These are phyloP conservation scores for Beta corolliflora DNA, from an alignment of 179 eudicot genomes.

Conservation along the genomic window DNA sequence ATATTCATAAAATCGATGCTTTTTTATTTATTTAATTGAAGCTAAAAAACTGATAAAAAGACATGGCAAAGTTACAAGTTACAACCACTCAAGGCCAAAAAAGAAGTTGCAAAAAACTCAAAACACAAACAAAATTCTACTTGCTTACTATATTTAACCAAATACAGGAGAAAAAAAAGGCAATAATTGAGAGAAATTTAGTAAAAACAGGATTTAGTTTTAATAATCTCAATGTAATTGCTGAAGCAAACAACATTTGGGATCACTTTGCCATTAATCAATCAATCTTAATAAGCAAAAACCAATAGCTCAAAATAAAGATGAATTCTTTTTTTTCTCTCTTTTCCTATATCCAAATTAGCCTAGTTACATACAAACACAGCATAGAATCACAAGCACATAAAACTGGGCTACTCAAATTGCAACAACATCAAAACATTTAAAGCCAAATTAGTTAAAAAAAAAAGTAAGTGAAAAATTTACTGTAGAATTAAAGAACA, in stretches of 20 bases:
- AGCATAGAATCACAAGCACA: constrained; percentile 12
- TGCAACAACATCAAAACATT: constrained; percentile 1
- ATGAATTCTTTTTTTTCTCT: too few relatives aligned
- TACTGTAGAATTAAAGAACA: neutral
- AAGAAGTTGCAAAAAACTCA: too few relatives aligned
- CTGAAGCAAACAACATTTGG: neutral
- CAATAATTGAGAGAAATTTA: neutral
- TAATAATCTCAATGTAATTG: neutral
- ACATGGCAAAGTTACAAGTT: too few relatives aligned
- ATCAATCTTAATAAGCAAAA: too few relatives aligned
- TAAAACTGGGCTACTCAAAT: constrained; percentile 8
- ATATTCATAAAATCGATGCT: too few relatives aligned
- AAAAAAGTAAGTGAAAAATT: neutral
- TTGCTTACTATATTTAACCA: too few relatives aligned
- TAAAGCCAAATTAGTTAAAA: neutral
- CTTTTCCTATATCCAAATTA: neutral
- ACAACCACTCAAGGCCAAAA: too few relatives aligned
- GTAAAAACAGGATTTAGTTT: neutral
- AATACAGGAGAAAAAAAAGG: neutral
- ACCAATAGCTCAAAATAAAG: too few relatives aligned
- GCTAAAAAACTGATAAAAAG: too few relatives aligned
- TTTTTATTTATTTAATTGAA: too few relatives aligned
- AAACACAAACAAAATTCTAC: too few relatives aligned
- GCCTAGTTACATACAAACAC: neutral
- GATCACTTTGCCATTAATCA: too few relatives aligned